Percentiles rank a stretch among this genome's conserved stretches.
These are phyloP conservation scores for Aquilaria malaccensis DNA, from an alignment of 345 rosid genomes.

Conservation along the genomic window DNA sequence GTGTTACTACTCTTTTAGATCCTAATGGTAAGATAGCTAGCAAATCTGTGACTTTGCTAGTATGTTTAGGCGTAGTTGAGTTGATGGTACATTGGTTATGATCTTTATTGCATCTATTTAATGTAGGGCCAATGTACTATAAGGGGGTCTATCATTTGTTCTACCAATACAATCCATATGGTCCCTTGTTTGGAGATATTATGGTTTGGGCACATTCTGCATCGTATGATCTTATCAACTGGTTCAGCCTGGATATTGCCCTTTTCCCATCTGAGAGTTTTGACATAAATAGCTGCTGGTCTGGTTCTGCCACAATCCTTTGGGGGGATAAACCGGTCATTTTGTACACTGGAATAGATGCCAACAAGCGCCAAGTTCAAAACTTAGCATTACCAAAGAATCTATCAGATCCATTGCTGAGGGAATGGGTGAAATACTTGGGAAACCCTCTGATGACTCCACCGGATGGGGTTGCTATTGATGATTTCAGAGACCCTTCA, in stretches of 20 bases:
- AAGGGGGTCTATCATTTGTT: slow-evolving; percentile 61
- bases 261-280: slow-evolving; percentile 43
- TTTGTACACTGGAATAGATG: slow-evolving; percentile 50
- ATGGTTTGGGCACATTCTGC: slow-evolving; percentile 73
- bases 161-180: slow-evolving; percentile 56
- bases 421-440: slow-evolving; percentile 49
- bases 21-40: slow-evolving; percentile 36
- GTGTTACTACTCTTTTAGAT: slow-evolving; percentile 18
- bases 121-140: slow-evolving; percentile 69
- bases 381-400: slow-evolving; percentile 53
- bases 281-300: slow-evolving; percentile 63
- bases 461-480: slow-evolving; percentile 27
- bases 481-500: slow-evolving; percentile 61
- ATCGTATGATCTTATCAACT: slow-evolving; percentile 57
- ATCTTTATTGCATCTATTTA: slow-evolving; percentile 6
- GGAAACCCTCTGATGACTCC: slow-evolving; percentile 49
- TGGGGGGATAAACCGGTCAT: slow-evolving; percentile 48
- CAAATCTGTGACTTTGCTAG: not conserved
- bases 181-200: slow-evolving; percentile 34
- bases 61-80: not conserved
- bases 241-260: slow-evolving; percentile 55
- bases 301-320: slow-evolving; percentile 62
- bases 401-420: slow-evolving; percentile 49
- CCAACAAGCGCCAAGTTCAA: slow-evolving; percentile 39
- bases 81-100: not conserved